Evolutionary conservation across 495 filamentous ascomycete species (phyloP).

Genomic region (Delitschia confertaspora): DNA sequence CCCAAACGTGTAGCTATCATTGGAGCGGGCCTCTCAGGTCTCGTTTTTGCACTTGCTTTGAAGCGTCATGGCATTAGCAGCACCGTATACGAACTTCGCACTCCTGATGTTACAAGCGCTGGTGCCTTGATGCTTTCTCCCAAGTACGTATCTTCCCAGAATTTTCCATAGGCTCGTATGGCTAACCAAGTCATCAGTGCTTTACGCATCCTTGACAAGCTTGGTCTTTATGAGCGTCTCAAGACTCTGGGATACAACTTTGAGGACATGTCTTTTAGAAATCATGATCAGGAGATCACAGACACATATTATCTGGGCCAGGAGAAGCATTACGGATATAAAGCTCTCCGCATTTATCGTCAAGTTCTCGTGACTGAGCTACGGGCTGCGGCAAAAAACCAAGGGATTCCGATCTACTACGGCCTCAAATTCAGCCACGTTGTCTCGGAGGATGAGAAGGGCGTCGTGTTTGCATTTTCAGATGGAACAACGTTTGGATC

Average conservation of each 20-base stretch:
- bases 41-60: constrained; percentile 40
- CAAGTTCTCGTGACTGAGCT: constrained; percentile 40
- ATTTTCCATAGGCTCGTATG: no score
- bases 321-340: constrained; percentile 38
- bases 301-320: constrained; percentile 42
- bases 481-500: constrained; percentile 10
- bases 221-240: constrained; percentile 41
- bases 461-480: constrained; percentile 33
- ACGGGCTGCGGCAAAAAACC: constrained; percentile 29
- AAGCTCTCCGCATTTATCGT: constrained; percentile 42
- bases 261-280: constrained; percentile 37
- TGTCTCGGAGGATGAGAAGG: constrained; percentile 30
- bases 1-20: constrained; percentile 24
- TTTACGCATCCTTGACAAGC: constrained; percentile 39
- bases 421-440: constrained; percentile 38
- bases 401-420: constrained; percentile 37
- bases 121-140: constrained; percentile 47
- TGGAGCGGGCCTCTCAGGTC: constrained; percentile 31
- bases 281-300: constrained; percentile 32
- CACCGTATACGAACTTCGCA: constrained; percentile 41
- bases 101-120: constrained; percentile 33
- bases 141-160: no score
- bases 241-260: constrained; percentile 32
- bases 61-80: constrained; percentile 35
- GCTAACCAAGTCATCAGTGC: no score